Evolutionary conservation across 805 yeast genomes (phyloP).

Genomic region (Wickerhamomyces pijperi): DNA sequence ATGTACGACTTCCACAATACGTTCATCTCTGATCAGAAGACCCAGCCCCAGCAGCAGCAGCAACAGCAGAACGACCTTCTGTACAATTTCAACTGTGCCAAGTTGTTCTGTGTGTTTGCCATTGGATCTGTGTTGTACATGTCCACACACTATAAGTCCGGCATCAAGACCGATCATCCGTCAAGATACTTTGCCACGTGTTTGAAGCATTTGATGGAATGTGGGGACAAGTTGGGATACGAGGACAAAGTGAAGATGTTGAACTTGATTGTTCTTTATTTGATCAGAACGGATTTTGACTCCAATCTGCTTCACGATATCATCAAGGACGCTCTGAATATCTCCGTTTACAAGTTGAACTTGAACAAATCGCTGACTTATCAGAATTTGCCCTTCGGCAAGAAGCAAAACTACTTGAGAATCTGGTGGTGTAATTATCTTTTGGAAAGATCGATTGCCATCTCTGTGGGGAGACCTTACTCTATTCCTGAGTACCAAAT

Average conservation of each 20-base stretch:
- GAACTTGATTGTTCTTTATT: conserved; percentile 39
- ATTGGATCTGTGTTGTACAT: conserved; percentile 40
- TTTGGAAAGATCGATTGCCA: conserved; percentile 50
- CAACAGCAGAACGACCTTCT: conserved; percentile 28
- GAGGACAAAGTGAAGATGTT: conserved; percentile 39
- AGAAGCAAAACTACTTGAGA: conserved; percentile 33
- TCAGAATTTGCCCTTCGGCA: conserved; percentile 14
- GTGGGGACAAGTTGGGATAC: conserved; percentile 27
- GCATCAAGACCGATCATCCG: conserved; percentile 32
- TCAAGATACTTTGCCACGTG: conserved; percentile 49
- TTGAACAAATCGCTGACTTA: conserved; percentile 28
- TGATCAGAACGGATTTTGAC: conserved; percentile 53
- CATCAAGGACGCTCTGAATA: conserved; percentile 38
- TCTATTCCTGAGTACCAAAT: conserved; percentile 39
- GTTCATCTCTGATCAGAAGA: conserved; percentile 26
- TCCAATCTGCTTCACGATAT: conserved; percentile 42
- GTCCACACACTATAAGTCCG: conserved; percentile 45
- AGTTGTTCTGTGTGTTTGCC: conserved; percentile 45
- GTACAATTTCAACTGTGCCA: conserved; percentile 37
- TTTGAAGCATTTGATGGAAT: conserved; percentile 39
- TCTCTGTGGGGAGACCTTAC: conserved; percentile 51
- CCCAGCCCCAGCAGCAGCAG: too few species aligned
- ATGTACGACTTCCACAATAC: conserved; percentile 38
- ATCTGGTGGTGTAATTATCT: conserved; percentile 56
- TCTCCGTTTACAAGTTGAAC: conserved; percentile 25